Percentiles rank a stretch among this genome's conserved stretches.
These are phyloP conservation scores for Paramecium caudatum DNA, from an alignment of 73 alveolate species.

Conservation along the genomic window DNA sequence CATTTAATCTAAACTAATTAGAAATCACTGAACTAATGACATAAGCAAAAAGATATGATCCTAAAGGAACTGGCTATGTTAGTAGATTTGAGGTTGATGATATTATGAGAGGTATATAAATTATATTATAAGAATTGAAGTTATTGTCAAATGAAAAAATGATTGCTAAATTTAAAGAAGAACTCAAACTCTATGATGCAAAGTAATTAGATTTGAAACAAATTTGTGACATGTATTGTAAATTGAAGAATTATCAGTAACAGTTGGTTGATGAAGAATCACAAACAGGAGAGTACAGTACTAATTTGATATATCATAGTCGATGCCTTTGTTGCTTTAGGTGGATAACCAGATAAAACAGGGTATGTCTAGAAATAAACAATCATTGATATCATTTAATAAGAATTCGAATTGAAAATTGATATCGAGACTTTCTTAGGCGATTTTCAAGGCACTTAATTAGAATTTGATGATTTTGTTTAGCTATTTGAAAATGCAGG, in stretches of 20 bases:
- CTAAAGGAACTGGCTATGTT: slow-evolving; percentile 50
- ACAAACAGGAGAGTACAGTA: slow-evolving; percentile 25
- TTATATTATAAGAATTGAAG: slow-evolving; percentile 3
- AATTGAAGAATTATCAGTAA: slow-evolving; percentile 29
- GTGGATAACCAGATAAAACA: slow-evolving; percentile 78
- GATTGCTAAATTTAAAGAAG: slow-evolving; percentile 58
- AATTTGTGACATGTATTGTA: slow-evolving; percentile 33
- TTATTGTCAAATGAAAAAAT: slow-evolving; percentile 1
- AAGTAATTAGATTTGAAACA: slow-evolving; percentile 7
- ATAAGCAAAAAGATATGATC: slow-evolving; percentile 36
- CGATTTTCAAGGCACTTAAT: slow-evolving; percentile 76
- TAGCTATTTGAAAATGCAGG: slow-evolving; percentile 49
- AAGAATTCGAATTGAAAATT: slow-evolving; percentile 80
- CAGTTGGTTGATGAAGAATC: slow-evolving; percentile 48
- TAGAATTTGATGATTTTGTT: slow-evolving; percentile 48
- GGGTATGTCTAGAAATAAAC: slow-evolving; percentile 78
- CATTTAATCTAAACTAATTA: neutral
- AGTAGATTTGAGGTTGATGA: slow-evolving; percentile 51
- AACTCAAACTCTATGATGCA: neutral
- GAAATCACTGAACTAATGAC: slow-evolving; percentile 48
- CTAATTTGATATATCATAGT: slow-evolving; percentile 27
- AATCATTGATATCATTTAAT: slow-evolving; percentile 75
- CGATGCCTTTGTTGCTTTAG: slow-evolving; percentile 86
- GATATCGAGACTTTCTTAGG: slow-evolving; percentile 83
- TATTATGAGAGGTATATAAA: slow-evolving; percentile 60